Conservation (phyloP, 2,329 filamentous ascomycete genomes). For the Fusarium sp. region DNA sequence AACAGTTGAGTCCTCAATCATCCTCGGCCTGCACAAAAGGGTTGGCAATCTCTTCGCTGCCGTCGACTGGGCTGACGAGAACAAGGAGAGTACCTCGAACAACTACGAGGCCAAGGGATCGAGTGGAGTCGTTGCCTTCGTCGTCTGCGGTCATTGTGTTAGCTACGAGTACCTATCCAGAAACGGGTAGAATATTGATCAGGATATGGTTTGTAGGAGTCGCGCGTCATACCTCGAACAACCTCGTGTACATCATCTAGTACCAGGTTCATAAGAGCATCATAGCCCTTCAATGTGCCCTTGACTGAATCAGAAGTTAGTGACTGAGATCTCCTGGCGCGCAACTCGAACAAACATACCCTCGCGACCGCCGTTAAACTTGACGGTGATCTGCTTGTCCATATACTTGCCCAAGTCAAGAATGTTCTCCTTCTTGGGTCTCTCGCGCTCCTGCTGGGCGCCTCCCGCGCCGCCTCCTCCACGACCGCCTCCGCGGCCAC, state of each 20-base stretch:
- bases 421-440: slow-evolving; percentile 98
- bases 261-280: slow-evolving; percentile 97
- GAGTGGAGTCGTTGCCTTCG: slow-evolving; percentile 85
- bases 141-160: slow-evolving; percentile 72
- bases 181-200: not conserved
- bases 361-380: slow-evolving; percentile 95
- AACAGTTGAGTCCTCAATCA: slow-evolving; percentile 51
- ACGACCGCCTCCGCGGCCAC: slow-evolving; percentile 59
- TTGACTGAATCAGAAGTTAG: slow-evolving; percentile 67
- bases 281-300: slow-evolving; percentile 92
- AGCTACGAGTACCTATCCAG: not conserved
- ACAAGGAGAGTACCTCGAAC: slow-evolving; percentile 93
- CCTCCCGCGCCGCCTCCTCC: slow-evolving; percentile 58
- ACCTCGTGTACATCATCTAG: slow-evolving; percentile 93
- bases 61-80: slow-evolving; percentile 90
- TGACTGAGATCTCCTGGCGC: not conserved
- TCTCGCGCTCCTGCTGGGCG: slow-evolving; percentile 66
- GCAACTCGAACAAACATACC: slow-evolving; percentile 59
- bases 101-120: slow-evolving; percentile 86
- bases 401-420: slow-evolving; percentile 95
- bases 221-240: slow-evolving; percentile 74
- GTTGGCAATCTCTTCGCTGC: slow-evolving; percentile 95
- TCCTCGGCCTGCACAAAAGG: slow-evolving; percentile 85
- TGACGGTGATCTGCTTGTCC: slow-evolving; percentile 94
- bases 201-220: not conserved